These are phyloP conservation scores for Neonectria punicea DNA, from an alignment of 2,329 filamentous ascomycete genomes.

Conservation along the genomic window DNA sequence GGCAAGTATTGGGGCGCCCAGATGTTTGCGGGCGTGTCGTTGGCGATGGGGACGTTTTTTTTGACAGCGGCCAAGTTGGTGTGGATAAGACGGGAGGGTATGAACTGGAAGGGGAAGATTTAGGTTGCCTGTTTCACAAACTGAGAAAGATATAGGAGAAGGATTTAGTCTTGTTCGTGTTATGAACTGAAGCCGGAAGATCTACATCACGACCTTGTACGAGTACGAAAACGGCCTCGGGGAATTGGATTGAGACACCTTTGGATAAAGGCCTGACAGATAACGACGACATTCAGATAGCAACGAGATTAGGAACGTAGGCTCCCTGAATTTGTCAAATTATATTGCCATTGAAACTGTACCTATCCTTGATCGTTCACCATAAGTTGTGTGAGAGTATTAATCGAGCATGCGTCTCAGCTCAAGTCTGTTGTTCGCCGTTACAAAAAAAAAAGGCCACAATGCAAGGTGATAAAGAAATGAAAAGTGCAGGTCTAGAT, in stretches of 20 bases:
- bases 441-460: background rate
- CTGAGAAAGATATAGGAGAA: background rate
- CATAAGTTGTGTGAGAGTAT: background rate
- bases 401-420: background rate
- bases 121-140: conserved; percentile 12
- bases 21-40: conserved; percentile 55
- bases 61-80: conserved; percentile 52
- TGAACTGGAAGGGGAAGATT: conserved; percentile 55
- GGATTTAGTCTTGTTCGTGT: no score
- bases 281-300: background rate
- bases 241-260: background rate
- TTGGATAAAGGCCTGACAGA: background rate
- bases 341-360: background rate
- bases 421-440: background rate
- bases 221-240: background rate
- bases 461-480: background rate
- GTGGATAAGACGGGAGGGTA: conserved; percentile 50
- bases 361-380: background rate
- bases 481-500: background rate
- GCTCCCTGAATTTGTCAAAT: background rate
- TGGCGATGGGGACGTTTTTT: conserved; percentile 55
- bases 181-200: no score
- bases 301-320: background rate
- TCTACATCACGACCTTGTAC: no score
- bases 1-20: conserved; percentile 61